Conservation (phyloP, 192 early-diverging fungal species). For the Rhizophagus prolifer region DNA sequence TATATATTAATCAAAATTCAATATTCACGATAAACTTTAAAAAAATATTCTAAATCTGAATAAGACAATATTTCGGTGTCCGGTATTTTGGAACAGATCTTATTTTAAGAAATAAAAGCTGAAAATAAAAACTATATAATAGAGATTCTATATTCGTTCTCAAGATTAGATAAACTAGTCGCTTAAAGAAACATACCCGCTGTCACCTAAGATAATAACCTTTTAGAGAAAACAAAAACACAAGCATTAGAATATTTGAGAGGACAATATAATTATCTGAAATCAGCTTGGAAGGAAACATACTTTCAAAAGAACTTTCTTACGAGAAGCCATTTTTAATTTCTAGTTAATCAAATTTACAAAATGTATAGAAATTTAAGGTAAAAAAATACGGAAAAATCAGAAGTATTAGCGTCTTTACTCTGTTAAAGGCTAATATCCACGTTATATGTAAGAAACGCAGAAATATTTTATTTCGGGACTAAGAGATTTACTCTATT, state of each 20-base stretch:
- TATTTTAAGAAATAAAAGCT: background rate
- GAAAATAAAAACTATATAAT: no score
- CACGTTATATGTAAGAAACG: background rate
- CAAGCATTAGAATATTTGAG: background rate
- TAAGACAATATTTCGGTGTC: no score
- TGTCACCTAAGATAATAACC: slow-evolving; percentile 84
- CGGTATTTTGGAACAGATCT: no score
- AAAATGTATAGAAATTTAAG: background rate
- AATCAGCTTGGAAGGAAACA: background rate
- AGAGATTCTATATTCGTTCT: background rate
- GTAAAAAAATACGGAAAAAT: background rate
- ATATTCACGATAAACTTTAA: background rate
- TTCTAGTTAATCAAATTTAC: background rate
- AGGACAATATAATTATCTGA: background rate
- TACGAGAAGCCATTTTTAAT: slow-evolving; percentile 43
- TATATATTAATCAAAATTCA: background rate
- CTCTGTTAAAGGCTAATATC: background rate
- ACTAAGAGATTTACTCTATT: background rate
- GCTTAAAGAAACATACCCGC: slow-evolving; percentile 60
- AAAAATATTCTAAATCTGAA: background rate
- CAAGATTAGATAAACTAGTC: background rate
- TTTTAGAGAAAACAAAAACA: slow-evolving; percentile 30
- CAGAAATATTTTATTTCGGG: background rate
- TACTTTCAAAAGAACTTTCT: slow-evolving; percentile 62
- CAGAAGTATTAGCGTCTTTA: background rate